Conservation (phyloP, 164 flowering plant species). For the Vitis labrusca region DNA sequence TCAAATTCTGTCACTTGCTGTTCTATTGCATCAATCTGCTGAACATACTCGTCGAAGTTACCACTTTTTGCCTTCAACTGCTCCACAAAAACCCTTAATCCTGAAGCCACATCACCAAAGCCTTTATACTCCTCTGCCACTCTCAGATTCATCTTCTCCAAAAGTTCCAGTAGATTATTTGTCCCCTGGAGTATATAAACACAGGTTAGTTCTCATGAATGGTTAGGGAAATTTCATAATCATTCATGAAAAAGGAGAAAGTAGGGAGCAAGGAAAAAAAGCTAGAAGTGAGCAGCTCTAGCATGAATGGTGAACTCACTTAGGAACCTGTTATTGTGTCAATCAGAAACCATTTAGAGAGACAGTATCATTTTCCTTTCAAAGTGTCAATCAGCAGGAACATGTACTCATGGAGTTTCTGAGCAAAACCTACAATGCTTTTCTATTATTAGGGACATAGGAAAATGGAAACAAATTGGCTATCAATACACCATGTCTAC, state of each 20-base stretch:
- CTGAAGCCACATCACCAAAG: conserved; percentile 86
- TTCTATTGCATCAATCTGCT: conserved; percentile 83
- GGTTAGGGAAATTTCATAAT: background rate
- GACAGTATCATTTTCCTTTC: too few species aligned
- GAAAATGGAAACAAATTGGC: too few species aligned
- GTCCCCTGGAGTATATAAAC: conserved; percentile 49
- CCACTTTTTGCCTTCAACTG: conserved; percentile 76
- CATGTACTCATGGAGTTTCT: too few species aligned
- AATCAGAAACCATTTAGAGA: too few species aligned
- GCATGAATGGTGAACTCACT: too few species aligned
- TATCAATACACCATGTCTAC: too few species aligned
- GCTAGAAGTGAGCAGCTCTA: too few species aligned
- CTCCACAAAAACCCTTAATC: conserved; percentile 85
- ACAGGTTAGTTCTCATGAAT: background rate
- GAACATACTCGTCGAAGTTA: conserved; percentile 67
- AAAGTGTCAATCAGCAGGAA: too few species aligned
- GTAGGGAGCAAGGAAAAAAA: too few species aligned
- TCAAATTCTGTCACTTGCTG: conserved; percentile 80
- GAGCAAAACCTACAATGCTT: too few species aligned
- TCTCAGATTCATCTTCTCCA: conserved; percentile 83
- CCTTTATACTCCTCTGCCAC: conserved; percentile 82
- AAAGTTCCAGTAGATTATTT: conserved; percentile 62
- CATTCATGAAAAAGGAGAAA: background rate
- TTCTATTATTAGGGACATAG: too few species aligned
- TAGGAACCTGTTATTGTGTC: too few species aligned